Evolutionary conservation across 2,329 filamentous ascomycete species (phyloP).

Genomic region (Diaporthe ilicicola): DNA sequence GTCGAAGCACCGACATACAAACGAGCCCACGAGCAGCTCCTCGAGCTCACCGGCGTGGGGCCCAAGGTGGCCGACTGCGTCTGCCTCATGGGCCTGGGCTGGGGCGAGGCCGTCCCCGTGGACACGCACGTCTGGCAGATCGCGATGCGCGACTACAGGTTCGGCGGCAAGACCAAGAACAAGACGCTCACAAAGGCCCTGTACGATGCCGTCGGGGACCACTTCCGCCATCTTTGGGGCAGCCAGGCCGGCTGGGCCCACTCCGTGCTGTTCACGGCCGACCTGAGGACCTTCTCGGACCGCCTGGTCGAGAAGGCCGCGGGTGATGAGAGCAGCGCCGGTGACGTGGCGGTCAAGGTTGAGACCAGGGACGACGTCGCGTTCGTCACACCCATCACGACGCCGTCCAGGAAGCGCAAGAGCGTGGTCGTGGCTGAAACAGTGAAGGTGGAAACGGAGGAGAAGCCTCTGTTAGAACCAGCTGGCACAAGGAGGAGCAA

Average conservation of each 20-base stretch:
- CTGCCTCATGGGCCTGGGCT: slow-evolving; percentile 93
- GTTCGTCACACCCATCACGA: background rate
- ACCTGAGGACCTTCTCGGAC: slow-evolving; percentile 85
- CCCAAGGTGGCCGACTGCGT: slow-evolving; percentile 98
- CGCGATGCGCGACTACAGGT: slow-evolving; percentile 93
- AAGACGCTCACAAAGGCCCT: slow-evolving; percentile 88
- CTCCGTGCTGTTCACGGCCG: slow-evolving; percentile 94
- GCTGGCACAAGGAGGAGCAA: slow-evolving; percentile 7
- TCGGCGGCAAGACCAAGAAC: slow-evolving; percentile 76
- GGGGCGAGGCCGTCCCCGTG: slow-evolving; percentile 93
- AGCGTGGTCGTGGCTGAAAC: slow-evolving; percentile 25
- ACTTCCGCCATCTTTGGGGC: slow-evolving; percentile 91
- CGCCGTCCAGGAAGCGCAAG: slow-evolving; percentile 34
- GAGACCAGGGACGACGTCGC: slow-evolving; percentile 39
- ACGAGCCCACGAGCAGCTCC: slow-evolving; percentile 80
- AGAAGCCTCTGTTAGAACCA: background rate
- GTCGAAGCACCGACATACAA: slow-evolving; percentile 69
- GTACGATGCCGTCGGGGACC: slow-evolving; percentile 89
- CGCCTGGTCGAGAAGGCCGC: slow-evolving; percentile 47
- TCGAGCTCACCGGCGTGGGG: slow-evolving; percentile 86
- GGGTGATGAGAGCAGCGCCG: slow-evolving; percentile 30
- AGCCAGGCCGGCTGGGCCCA: slow-evolving; percentile 97
- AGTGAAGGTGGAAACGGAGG: slow-evolving; percentile 33
- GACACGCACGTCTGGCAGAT: slow-evolving; percentile 99
- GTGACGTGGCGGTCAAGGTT: slow-evolving; percentile 38